Evolutionary conservation across 2,329 filamentous ascomycete species (phyloP).

Genomic region (Monosporascus cannonballus): DNA sequence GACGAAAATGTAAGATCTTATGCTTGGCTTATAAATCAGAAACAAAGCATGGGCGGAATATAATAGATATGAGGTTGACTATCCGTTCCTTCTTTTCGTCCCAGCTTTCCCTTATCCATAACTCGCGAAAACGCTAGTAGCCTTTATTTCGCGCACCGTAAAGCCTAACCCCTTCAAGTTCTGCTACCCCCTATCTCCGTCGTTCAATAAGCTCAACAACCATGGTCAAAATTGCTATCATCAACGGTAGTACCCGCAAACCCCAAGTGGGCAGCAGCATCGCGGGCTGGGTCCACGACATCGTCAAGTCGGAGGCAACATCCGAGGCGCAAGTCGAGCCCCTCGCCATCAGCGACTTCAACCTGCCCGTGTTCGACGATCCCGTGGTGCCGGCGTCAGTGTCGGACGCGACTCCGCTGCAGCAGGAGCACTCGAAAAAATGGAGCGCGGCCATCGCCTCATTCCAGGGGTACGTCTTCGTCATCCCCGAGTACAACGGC

Average conservation of each 20-base stretch:
- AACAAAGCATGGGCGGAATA: too few relatives aligned
- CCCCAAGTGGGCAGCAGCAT: slow-evolving; percentile 29
- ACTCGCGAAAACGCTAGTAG: too few relatives aligned
- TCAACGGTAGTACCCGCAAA: slow-evolving; percentile 30
- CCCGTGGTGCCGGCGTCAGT: slow-evolving; percentile 31
- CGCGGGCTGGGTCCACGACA: slow-evolving; percentile 24
- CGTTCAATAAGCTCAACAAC: too few relatives aligned
- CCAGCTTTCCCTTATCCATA: too few relatives aligned
- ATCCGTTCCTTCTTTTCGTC: too few relatives aligned
- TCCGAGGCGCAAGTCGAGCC: slow-evolving; percentile 16
- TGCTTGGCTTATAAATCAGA: too few relatives aligned
- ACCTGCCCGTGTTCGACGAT: slow-evolving; percentile 42
- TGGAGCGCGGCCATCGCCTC: slow-evolving; percentile 39
- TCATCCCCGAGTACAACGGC: slow-evolving; percentile 52
- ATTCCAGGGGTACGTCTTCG: slow-evolving; percentile 42
- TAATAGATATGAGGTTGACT: too few relatives aligned
- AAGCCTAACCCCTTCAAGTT: too few relatives aligned
- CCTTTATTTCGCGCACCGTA: too few relatives aligned
- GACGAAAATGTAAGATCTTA: too few relatives aligned
- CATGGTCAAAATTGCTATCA: slow-evolving; percentile 24
- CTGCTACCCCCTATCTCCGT: too few relatives aligned
- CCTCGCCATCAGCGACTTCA: slow-evolving; percentile 32
- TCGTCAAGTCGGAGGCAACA: slow-evolving; percentile 18
- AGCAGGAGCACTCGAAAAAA: slow-evolving; percentile 33
- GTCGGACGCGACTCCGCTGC: slow-evolving; percentile 29